Percentiles rank a stretch among this genome's conserved stretches.
Evolutionary conservation across 768 basidiomycete species (phyloP).

Genomic region (Macrolepiota dolichaula): DNA sequence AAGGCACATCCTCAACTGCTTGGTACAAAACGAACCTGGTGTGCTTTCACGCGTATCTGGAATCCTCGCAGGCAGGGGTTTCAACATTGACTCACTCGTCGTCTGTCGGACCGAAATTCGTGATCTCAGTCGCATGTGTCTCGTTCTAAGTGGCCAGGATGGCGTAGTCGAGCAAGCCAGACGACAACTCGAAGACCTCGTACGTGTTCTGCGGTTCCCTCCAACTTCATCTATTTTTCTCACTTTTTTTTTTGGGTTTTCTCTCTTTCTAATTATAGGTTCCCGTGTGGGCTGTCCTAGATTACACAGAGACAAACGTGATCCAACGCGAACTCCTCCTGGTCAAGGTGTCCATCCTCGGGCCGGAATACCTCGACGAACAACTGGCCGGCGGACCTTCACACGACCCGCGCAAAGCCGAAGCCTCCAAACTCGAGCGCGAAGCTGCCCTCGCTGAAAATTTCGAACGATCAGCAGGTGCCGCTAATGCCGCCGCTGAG

Average conservation of each 20-base stretch:
- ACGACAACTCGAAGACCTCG: constrained; percentile 93
- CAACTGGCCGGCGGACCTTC: constrained; percentile 85
- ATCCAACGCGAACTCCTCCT: constrained; percentile 94
- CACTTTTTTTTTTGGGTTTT: neutral
- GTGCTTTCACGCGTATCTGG: constrained; percentile 98
- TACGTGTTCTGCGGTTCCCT: constrained; percentile 36
- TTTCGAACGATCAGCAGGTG: constrained; percentile 61
- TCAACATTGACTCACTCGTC: constrained; percentile 98
- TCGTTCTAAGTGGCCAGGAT: constrained; percentile 95
- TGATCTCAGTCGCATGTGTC: constrained; percentile 96
- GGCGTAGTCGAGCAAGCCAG: constrained; percentile 97
- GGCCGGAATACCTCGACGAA: constrained; percentile 93
- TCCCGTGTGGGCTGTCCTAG: constrained; percentile 98
- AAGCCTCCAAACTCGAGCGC: constrained; percentile 55
- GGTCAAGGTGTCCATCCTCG: constrained; percentile 95
- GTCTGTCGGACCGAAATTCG: constrained; percentile 97
- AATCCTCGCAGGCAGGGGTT: constrained; percentile 93
- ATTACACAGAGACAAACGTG: constrained; percentile 90
- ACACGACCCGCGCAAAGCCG: constrained; percentile 61
- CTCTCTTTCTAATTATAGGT: constrained; percentile 49
- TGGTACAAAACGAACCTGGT: constrained; percentile 99
- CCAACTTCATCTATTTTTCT: neutral
- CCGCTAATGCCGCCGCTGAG: constrained; percentile 24
- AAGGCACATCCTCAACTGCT: constrained; percentile 94
- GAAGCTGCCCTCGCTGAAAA: constrained; percentile 73